Base-by-base conservation (phyloP, 1,284 basidiomycete species). In the Tilletia horrida region DNA sequence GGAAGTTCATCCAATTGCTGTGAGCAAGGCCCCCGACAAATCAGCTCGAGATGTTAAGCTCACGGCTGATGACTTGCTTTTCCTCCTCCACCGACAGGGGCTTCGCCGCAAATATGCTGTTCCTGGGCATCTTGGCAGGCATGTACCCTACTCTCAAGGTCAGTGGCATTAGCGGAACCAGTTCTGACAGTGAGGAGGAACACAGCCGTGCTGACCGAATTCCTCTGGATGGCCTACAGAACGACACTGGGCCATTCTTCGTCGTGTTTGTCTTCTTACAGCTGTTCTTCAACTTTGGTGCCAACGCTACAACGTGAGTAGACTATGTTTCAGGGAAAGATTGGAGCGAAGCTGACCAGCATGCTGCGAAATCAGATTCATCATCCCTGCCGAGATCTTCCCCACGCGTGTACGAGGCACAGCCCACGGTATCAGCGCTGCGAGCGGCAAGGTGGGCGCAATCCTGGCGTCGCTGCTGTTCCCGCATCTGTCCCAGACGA, bases 341-440 rank as follows among this genome's bases (percentile, higher is more conserved):
- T n/a, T n/a, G n/a, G n/a, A n/a, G n/a, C 35, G 35, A 40, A 40
- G 4, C 35, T 40, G 35, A 40, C 35, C 35, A 40, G 4, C 35
- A 6, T 40, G 35, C 11, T 40, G 35, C 6, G 11, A 40, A 40
- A 40, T 11, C 35, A 40, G 35, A 7, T 93, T 87, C 75, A 79
- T 92, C 73, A 85, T 93, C 40, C 91, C 92, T 6, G 78, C 75
- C 45, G 76, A 93, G 82, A 87, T 85, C 31, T 93, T 92, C 88
- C 91, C 91, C 1, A 93, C 91, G 2, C 88, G 91, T 50, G 84
- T 85, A 65, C 83, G 85, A 68, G 83, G 83, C 25, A 84, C 84
- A 48, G 82, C 83, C 63, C 83, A 84, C 78, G 83, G 85, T 67
- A 79, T 84, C 55, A 59, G 82, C 35, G 83, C 83, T 35, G 83